phyloP scores from a whole-genome alignment of 2,329 filamentous ascomycete genomes.

The Pseudocercospora macadamiae region DNA sequence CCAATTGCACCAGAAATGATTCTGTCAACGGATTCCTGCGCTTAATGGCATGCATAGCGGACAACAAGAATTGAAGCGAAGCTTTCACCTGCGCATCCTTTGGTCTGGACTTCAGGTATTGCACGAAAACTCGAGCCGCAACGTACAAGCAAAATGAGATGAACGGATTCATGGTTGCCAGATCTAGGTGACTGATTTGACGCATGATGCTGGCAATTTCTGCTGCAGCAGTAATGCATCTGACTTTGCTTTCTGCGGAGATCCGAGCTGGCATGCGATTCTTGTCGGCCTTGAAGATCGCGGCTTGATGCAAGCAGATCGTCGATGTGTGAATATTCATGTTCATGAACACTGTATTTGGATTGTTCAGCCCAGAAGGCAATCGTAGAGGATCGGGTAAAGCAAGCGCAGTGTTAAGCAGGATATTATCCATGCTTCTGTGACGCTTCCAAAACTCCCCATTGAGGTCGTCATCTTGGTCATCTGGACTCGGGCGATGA shows the following conservation, averaged over 20 bases:
- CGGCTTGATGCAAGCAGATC: constrained; percentile 96
- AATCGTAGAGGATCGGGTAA: constrained; percentile 81
- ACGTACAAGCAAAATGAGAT: constrained; percentile 95
- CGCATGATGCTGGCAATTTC: constrained; percentile 96
- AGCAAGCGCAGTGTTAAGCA: constrained; percentile 82
- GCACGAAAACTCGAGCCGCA: constrained; percentile 91
- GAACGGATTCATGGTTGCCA: constrained; percentile 87
- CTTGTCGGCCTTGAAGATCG: constrained; percentile 96
- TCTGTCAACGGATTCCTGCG: constrained; percentile 87
- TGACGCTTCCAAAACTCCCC: constrained; percentile 97
- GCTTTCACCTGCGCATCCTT: constrained; percentile 78
- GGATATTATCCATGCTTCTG: constrained; percentile 81
- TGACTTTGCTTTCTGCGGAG: constrained; percentile 84
- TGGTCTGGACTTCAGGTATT: constrained; percentile 92
- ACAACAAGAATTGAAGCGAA: constrained; percentile 85
- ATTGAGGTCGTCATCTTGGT: constrained; percentile 83
- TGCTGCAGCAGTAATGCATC: constrained; percentile 90
- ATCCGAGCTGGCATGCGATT: constrained; percentile 76
- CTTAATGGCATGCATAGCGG: constrained; percentile 88
- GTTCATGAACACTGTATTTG: constrained; percentile 90
- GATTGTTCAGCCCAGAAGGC: constrained; percentile 71
- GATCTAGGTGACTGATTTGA: constrained; percentile 87
- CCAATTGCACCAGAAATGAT: constrained; percentile 89
- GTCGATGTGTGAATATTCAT: constrained; percentile 97
- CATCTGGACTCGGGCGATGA: constrained; percentile 80